Conservation (phyloP, 2,329 filamentous ascomycete species). For the Aspergillus sergii region DNA sequence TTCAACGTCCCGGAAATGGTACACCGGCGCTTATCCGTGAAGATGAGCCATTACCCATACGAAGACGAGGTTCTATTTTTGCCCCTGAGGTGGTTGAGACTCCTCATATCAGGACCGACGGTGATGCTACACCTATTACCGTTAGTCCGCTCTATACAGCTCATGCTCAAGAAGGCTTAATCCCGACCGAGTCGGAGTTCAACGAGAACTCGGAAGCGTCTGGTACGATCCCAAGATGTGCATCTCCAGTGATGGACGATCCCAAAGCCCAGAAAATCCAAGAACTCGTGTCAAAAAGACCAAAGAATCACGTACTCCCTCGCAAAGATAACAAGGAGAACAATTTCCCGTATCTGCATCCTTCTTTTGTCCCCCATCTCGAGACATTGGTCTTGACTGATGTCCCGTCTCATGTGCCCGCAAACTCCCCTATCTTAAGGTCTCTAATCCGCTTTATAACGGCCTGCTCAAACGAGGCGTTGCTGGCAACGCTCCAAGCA, state of each 20-base stretch:
- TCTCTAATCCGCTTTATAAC: constrained; percentile 58
- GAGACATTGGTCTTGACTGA: constrained; percentile 60
- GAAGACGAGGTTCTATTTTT: constrained; percentile 46
- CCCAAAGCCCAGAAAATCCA: constrained; percentile 37
- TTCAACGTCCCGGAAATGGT: neutral
- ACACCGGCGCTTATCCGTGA: constrained; percentile 11
- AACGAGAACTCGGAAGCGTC: constrained; percentile 7
- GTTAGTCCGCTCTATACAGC: no score
- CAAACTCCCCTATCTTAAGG: constrained; percentile 44
- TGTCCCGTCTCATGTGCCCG: constrained; percentile 51
- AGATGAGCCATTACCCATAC: constrained; percentile 36
- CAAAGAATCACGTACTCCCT: constrained; percentile 33
- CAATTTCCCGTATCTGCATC: constrained; percentile 50
- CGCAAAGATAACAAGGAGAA: constrained; percentile 30
- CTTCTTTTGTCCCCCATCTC: constrained; percentile 57
- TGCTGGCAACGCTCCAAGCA: constrained; percentile 56
- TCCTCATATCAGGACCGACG: neutral
- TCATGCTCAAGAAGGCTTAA: neutral
- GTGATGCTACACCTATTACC: neutral
- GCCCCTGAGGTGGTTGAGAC: constrained; percentile 49
- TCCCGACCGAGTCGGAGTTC: neutral
- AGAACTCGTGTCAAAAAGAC: constrained; percentile 42
- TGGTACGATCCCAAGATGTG: constrained; percentile 18
- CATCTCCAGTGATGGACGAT: constrained; percentile 26
- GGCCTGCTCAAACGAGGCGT: constrained; percentile 58